Conservation (phyloP, 495 filamentous ascomycete species). For the Peziza echinospora region DNA sequence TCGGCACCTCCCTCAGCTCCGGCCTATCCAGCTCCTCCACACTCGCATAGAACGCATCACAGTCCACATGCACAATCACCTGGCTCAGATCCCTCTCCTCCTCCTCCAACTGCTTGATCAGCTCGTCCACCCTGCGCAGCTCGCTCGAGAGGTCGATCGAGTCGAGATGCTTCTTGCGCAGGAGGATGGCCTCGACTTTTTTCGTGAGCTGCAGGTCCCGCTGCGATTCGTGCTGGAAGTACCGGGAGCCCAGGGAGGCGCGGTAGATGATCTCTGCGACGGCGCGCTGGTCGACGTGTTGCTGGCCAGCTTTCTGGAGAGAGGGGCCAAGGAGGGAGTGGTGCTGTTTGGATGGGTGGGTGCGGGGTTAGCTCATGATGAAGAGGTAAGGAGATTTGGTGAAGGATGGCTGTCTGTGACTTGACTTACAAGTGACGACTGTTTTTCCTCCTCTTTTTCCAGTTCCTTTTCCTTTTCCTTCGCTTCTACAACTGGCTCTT, state of each 20-base stretch:
- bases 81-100: slow-evolving; percentile 56
- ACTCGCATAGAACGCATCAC: slow-evolving; percentile 93
- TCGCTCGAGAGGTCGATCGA: slow-evolving; percentile 51
- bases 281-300: slow-evolving; percentile 79
- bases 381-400: too few relatives aligned
- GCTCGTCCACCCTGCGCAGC: slow-evolving; percentile 55
- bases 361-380: too few relatives aligned
- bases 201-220: slow-evolving; percentile 63
- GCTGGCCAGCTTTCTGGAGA: slow-evolving; percentile 83
- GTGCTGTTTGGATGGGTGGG: slow-evolving; percentile 6
- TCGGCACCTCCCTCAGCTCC: slow-evolving; percentile 70
- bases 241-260: slow-evolving; percentile 90
- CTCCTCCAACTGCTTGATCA: slow-evolving; percentile 41
- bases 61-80: slow-evolving; percentile 77
- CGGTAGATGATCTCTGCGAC: slow-evolving; percentile 94
- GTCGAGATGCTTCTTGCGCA: slow-evolving; percentile 56
- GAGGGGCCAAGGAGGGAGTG: slow-evolving; percentile 70
- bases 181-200: slow-evolving; percentile 65
- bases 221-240: slow-evolving; percentile 76
- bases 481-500: too few relatives aligned
- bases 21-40: slow-evolving; percentile 85
- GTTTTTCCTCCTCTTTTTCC: too few relatives aligned
- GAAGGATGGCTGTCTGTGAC: neutral
- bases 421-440: neutral
- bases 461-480: too few relatives aligned